Base-by-base conservation (phyloP, 257 asterid species). In the Solanum appendiculatum region DNA sequence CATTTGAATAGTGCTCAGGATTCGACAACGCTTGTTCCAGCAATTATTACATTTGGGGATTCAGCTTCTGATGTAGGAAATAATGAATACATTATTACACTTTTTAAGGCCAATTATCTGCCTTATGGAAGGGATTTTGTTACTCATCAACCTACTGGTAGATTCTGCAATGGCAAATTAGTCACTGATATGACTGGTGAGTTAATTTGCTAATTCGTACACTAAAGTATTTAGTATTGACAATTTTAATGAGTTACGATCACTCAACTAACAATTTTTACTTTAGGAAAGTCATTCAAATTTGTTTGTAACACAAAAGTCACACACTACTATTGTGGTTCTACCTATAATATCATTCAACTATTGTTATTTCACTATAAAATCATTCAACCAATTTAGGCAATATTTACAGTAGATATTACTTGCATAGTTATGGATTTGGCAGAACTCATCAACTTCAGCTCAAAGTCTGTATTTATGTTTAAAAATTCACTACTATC, bases 171-270 rank as follows among this genome's bases (percentile, higher is more conserved):
- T 88, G 99, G 99, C 2, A 95, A 93, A 82, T 84, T 97, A 56
- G 99, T 98, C 69, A 97, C 99, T 3, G 99, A 97, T 86, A 92
- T 97, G 58, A 95, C 97, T 6, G 99, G 99, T 93, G 89, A 88
- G 72, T 82, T 33, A 9, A 27, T 9, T 46, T 5, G 37, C 27
- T 64, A 21, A 83, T 51, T 63, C n/a, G 3, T 20, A 5, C 25
- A 2, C 18, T 33, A 23, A 54, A 36, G 56, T 73, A 10, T 5
- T 37, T n/a, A 83, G 29, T 33, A 60, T 21, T 58, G 23, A 21
- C 8, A 3, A 29, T 23, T 83, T 56, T 84, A 13, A 63, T 5
- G 33, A 25, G 20, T 64, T 25, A 5, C 7, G 1, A 63, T 25
- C 18, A 63, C 72, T 25, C 20, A 25, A 63, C 34, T 25, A 63